Conservation (phyloP, 1,284 basidiomycete genomes). For the Boletus smithii region DNA sequence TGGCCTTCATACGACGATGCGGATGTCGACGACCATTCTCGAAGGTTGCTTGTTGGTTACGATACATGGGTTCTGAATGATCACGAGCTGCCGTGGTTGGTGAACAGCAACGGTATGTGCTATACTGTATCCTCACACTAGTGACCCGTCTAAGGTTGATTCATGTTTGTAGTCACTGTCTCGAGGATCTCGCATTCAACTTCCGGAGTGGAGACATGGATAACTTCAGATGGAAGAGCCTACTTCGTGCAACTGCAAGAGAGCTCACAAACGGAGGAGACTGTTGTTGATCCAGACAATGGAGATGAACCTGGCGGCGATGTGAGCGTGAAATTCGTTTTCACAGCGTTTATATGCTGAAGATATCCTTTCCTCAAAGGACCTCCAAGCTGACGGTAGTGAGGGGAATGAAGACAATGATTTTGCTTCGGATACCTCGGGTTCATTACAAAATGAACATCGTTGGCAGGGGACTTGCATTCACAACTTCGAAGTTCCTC, state of each 20-base stretch:
- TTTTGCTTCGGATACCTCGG: slow-evolving; percentile 9
- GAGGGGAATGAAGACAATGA: slow-evolving; percentile 9
- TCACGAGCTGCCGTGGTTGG: slow-evolving; percentile 68
- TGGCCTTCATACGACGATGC: slow-evolving; percentile 64
- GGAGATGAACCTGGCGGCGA: slow-evolving; percentile 8
- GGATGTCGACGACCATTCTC: slow-evolving; percentile 31
- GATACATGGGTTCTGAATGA: slow-evolving; percentile 74
- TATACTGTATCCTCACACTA: not conserved
- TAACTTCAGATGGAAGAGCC: slow-evolving; percentile 75
- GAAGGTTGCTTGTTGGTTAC: slow-evolving; percentile 40
- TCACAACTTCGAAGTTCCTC: slow-evolving; percentile 63
- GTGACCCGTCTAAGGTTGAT: not conserved
- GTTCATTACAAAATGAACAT: slow-evolving; percentile 26
- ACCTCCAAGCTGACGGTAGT: not conserved
- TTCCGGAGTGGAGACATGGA: slow-evolving; percentile 71
- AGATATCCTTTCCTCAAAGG: slow-evolving; percentile 11
- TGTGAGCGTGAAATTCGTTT: slow-evolving; percentile 17
- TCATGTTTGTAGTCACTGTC: slow-evolving; percentile 49
- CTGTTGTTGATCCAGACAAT: slow-evolving; percentile 1
- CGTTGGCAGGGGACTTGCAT: slow-evolving; percentile 68
- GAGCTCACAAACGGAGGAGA: slow-evolving; percentile 18
- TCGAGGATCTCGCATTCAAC: slow-evolving; percentile 53
- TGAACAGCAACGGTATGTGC: slow-evolving; percentile 61
- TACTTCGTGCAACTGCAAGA: slow-evolving; percentile 69
- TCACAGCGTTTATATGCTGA: slow-evolving; percentile 3